A percentile compares a stretch with the other conserved stretches of the same genome.
Evolutionary conservation across 2,329 filamentous ascomycete species (phyloP).

Genomic region (Xylaria sp.): DNA sequence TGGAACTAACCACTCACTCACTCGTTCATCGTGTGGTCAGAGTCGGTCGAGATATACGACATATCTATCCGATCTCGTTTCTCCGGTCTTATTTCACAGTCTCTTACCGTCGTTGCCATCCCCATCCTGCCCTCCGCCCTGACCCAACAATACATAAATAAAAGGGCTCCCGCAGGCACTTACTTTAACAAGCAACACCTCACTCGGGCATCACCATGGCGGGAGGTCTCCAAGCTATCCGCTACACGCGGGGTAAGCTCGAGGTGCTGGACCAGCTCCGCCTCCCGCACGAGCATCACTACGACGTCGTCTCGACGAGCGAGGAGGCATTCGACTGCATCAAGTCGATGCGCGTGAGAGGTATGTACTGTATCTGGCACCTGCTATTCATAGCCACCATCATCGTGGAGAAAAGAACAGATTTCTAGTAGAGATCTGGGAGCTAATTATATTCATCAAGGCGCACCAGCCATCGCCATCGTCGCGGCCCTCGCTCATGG

Average conservation of each 20-base stretch:
- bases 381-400: slow-evolving; percentile 23
- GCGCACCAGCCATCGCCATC: slow-evolving; percentile 95
- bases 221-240: slow-evolving; percentile 76
- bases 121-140: background rate
- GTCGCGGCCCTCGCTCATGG: slow-evolving; percentile 92
- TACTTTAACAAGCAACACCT: background rate
- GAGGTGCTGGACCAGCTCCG: slow-evolving; percentile 86
- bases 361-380: slow-evolving; percentile 39
- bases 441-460: slow-evolving; percentile 48
- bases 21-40: background rate
- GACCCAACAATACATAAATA: background rate
- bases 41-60: no score
- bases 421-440: background rate
- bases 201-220: slow-evolving; percentile 55
- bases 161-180: background rate
- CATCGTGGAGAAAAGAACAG: background rate
- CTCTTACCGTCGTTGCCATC: background rate
- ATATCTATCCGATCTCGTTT: no score
- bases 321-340: slow-evolving; percentile 86
- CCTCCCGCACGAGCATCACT: slow-evolving; percentile 81
- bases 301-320: slow-evolving; percentile 75
- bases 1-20: background rate
- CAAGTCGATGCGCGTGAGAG: slow-evolving; percentile 80
- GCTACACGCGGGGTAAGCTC: slow-evolving; percentile 76
- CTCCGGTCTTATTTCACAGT: background rate